A percentile compares a stretch with the other conserved stretches of the same genome.
These are phyloP conservation scores for Cryptococcus sp. DNA, from an alignment of 1,284 basidiomycete species.

Conservation along the genomic window DNA sequence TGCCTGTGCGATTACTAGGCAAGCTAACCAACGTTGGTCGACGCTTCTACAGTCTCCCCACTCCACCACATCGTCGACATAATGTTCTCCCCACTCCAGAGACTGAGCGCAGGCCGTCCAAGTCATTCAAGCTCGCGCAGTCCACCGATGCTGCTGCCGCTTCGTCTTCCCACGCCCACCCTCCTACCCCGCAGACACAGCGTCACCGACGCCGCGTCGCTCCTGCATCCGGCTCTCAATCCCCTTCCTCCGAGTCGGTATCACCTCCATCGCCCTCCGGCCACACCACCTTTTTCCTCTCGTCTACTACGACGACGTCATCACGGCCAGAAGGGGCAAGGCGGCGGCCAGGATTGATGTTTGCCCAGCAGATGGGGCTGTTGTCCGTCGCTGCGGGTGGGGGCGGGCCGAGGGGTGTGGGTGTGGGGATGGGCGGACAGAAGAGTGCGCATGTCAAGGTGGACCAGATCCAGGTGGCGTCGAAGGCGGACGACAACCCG, in stretches of 20 bases:
- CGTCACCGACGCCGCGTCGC: slow-evolving; percentile 44
- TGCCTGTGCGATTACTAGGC: background rate
- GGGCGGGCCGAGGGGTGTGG: slow-evolving; percentile 29
- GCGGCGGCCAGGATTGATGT: slow-evolving; percentile 40
- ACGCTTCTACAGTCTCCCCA: slow-evolving; percentile 18
- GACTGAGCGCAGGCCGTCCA: slow-evolving; percentile 27
- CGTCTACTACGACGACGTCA: slow-evolving; percentile 11
- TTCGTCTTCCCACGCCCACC: slow-evolving; percentile 49
- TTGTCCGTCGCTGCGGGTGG: slow-evolving; percentile 17
- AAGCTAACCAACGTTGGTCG: background rate
- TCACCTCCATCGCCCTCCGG: slow-evolving; percentile 32
- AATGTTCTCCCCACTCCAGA: slow-evolving; percentile 41
- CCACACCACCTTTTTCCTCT: slow-evolving; percentile 40
- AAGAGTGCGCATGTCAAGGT: slow-evolving; percentile 23
- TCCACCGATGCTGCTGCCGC: background rate
- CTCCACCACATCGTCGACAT: slow-evolving; percentile 22
- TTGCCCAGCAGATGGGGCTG: slow-evolving; percentile 46
- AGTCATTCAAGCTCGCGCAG: slow-evolving; percentile 11
- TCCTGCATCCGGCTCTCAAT: background rate
- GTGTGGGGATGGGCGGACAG: slow-evolving; percentile 44
- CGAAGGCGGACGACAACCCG: slow-evolving; percentile 27
- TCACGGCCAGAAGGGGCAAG: slow-evolving; percentile 18
- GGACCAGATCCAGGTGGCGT: slow-evolving; percentile 24
- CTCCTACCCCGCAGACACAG: slow-evolving; percentile 58
- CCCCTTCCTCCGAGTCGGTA: slow-evolving; percentile 1